These are phyloP conservation scores for Phytophthora sp. DNA, from an alignment of 352 stramenopile genomes.

Conservation along the genomic window DNA sequence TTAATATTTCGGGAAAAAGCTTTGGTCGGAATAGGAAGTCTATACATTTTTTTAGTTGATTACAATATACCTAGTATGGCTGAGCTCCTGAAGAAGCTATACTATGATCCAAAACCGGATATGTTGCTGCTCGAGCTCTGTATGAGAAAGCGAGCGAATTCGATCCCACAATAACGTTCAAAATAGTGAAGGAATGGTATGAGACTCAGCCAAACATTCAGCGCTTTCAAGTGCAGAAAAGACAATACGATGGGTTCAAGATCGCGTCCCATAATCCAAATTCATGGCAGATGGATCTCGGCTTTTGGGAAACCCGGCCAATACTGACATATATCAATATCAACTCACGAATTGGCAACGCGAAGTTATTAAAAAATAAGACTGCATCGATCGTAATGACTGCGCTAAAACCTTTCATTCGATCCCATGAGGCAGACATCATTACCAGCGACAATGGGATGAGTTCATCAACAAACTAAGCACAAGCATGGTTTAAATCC, in stretches of 20 bases:
- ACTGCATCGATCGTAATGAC: background rate
- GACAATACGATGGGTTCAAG: background rate
- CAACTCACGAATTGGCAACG: background rate
- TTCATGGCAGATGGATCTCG: slow-evolving; percentile 4
- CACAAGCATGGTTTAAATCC: too few relatives aligned
- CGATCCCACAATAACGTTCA: background rate
- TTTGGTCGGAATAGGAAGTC: too few relatives aligned
- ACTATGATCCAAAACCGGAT: background rate
- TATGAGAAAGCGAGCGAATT: background rate
- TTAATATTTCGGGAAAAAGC: too few relatives aligned
- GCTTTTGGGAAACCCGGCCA: background rate
- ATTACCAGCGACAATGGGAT: too few relatives aligned
- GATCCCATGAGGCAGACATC: background rate
- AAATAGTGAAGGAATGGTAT: background rate
- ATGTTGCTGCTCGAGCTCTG: background rate
- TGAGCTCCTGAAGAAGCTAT: background rate
- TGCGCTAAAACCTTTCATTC: background rate
- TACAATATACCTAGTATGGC: too few relatives aligned
- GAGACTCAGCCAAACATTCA: background rate
- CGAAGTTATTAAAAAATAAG: background rate
- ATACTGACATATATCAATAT: background rate
- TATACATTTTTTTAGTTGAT: too few relatives aligned
- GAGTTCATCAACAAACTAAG: background rate
- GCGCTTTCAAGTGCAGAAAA: too few relatives aligned
- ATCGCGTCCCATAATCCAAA: background rate